Conservation (phyloP, 768 basidiomycete genomes). For the Multifurca ochricompacta region DNA sequence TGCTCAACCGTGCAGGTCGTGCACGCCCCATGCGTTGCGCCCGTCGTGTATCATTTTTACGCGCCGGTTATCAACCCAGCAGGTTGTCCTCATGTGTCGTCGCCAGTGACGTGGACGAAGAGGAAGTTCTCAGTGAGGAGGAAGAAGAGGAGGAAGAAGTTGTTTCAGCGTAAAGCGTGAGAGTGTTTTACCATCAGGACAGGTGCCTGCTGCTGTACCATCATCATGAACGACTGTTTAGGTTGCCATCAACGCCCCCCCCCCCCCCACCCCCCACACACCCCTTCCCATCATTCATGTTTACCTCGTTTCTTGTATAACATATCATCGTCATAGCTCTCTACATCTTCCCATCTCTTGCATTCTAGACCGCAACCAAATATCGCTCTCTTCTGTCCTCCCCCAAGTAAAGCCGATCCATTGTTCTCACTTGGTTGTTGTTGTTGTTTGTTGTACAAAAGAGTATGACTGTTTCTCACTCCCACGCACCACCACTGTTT, state of each 20-base stretch:
- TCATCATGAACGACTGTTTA: conserved; percentile 13
- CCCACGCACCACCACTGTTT: neutral
- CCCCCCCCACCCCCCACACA: neutral
- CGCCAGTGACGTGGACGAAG: neutral
- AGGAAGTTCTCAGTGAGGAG: neutral
- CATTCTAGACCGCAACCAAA: conserved; percentile 7
- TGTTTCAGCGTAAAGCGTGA: neutral
- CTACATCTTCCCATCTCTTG: neutral
- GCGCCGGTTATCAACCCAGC: conserved; percentile 17
- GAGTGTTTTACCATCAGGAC: conserved; percentile 10
- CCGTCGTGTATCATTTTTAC: conserved; percentile 3
- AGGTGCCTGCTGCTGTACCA: conserved; percentile 13
- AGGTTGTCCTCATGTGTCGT: conserved; percentile 9
- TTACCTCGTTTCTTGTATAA: conserved; percentile 12
- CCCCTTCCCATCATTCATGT: conserved; percentile 6
- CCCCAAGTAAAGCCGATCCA: neutral
- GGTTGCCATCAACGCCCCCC: neutral
- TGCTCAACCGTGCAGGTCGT: conserved; percentile 15
- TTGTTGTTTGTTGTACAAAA: conserved; percentile 2
- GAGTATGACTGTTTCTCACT: neutral
- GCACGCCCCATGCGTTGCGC: conserved; percentile 19
- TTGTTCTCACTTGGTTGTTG: neutral
- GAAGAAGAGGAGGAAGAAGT: neutral
- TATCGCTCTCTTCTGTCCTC: neutral
- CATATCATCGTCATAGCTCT: conserved; percentile 8